Base-by-base conservation (phyloP, 768 basidiomycete species). In the Suillus plorans region DNA sequence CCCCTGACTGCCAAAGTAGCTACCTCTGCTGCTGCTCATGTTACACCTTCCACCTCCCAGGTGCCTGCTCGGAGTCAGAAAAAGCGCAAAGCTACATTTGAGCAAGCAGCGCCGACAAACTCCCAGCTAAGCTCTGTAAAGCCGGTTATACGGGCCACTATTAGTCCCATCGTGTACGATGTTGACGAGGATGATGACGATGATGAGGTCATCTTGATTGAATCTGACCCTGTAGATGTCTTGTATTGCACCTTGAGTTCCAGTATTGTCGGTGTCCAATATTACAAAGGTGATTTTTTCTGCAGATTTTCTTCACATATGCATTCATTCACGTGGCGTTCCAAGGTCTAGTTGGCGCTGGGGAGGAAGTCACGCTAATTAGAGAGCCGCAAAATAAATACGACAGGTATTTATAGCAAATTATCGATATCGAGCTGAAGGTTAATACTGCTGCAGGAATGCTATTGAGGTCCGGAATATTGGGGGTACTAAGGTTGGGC, bases 401-500 rank as follows among this genome's bases (percentile, higher is more conserved):
- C 71, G 94, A 95, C 64, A 79, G 81, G 90, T 88, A 69, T 49
- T 76, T 68, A 22, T 28, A 10, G n/a, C 37, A 5, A 31, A 28
- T 13, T 7, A 50, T 3, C 10, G 8, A 28, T 16, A 22, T 42
- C 5, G 53, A 18, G 34, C 44, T 9, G 63, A 22, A 41, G 20
- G 22, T 61, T 14, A 34, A 63, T 58, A 1, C 56, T 4, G 9
- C 36, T 36, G 20, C 62, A 92, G 89, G 36, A 92, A 93, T 74
- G 89, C 91, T 2, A 88, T 94, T 31, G 86, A 92, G 79, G 93
- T 95, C 34, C 81, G 85, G 72, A 96, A 96, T 71, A 93, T 94
- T 49, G 80, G 83, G 2, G 80, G 81, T 1, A 78, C 78, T 14
- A 90, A 94, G 82, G 93, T 96, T 3, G 94, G 94, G 2, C 94